Conservation (phyloP, 116 monocot species). For the Zostera marina region DNA sequence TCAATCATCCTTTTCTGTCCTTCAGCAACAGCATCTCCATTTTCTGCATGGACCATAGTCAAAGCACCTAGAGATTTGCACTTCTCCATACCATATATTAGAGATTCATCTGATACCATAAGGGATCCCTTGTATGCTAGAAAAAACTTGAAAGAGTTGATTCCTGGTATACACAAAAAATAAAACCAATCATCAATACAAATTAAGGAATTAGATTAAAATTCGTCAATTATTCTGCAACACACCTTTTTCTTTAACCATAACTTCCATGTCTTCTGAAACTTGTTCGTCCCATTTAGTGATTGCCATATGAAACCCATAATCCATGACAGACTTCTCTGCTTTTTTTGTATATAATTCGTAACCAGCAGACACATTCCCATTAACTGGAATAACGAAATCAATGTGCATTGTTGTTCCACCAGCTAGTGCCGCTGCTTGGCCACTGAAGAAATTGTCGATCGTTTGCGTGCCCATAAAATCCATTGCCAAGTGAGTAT, state of each 20-base stretch:
- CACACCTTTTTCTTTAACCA: conserved; percentile 91
- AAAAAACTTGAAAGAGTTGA: conserved; percentile 99
- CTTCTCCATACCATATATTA: conserved; percentile 63
- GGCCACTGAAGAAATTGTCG: conserved; percentile 86
- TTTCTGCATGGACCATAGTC: conserved; percentile 98
- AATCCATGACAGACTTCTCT: conserved; percentile 87
- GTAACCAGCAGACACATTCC: conserved; percentile 68
- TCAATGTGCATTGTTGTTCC: conserved; percentile 99
- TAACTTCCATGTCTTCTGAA: conserved; percentile 80
- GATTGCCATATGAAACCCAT: conserved; percentile 93
- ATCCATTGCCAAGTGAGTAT: conserved; percentile 88
- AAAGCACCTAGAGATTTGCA: conserved; percentile 96
- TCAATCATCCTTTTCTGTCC: conserved; percentile 84
- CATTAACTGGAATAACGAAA: conserved; percentile 87
- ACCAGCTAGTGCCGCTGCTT: conserved; percentile 87
- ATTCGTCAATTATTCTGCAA: too few species aligned
- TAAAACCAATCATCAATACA: background rate
- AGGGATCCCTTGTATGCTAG: conserved; percentile 97
- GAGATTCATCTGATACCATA: conserved; percentile 84
- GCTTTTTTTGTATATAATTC: conserved; percentile 65
- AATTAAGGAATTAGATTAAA: background rate
- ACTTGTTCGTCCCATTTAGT: conserved; percentile 93
- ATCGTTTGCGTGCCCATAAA: conserved; percentile 83
- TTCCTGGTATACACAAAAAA: conserved; percentile 22
- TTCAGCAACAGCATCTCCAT: conserved; percentile 94